These are phyloP conservation scores for Candida methanosorbosa DNA, from an alignment of 805 yeast species.

Conservation along the genomic window DNA sequence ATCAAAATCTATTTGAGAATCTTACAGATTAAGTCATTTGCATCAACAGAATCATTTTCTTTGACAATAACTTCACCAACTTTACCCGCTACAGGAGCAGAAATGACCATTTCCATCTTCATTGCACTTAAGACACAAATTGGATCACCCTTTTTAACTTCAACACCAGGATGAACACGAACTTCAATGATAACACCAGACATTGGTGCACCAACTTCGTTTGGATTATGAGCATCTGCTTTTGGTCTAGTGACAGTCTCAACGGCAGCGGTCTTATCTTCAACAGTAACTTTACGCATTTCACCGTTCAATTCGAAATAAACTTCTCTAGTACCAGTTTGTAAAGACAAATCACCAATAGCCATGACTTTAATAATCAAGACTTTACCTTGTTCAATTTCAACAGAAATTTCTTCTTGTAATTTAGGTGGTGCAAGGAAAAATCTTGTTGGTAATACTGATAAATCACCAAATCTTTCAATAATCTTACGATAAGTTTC, in stretches of 20 bases:
- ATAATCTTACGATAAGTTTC: constrained; percentile 72
- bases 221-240: constrained; percentile 81
- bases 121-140: constrained; percentile 90
- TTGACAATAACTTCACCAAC: constrained; percentile 68
- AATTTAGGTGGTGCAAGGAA: constrained; percentile 83
- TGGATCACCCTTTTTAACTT: constrained; percentile 95
- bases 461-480: constrained; percentile 83
- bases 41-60: constrained; percentile 94
- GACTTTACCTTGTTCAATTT: constrained; percentile 91
- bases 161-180: constrained; percentile 78
- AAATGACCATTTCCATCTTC: constrained; percentile 99
- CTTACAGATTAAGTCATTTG: constrained; percentile 75
- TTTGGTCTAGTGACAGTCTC: constrained; percentile 83
- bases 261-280: constrained; percentile 78
- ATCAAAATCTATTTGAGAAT: constrained; percentile 41
- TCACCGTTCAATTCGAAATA: constrained; percentile 98
- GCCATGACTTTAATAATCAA: constrained; percentile 89
- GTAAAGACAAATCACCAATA: constrained; percentile 75
- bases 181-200: constrained; percentile 97
- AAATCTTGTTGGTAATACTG: constrained; percentile 87
- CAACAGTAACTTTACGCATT: constrained; percentile 88
- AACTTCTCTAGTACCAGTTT: constrained; percentile 90
- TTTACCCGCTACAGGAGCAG: constrained; percentile 84
- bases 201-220: constrained; percentile 98
- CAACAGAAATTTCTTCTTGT: constrained; percentile 83